Conservation (phyloP, 192 early-diverging fungal genomes). For the Backusella circina region DNA sequence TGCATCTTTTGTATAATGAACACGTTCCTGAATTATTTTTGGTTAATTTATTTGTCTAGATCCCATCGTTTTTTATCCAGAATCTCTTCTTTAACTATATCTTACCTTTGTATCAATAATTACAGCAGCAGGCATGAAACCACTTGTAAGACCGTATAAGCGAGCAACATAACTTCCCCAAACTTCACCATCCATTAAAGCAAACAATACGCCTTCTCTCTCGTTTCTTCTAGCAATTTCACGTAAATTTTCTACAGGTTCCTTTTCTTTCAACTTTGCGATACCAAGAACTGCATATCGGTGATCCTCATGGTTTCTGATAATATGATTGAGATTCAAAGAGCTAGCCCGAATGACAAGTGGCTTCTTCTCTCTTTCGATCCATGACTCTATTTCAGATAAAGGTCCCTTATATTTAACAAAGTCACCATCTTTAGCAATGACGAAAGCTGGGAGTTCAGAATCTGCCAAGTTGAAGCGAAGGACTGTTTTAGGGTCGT, state of each 20-base stretch:
- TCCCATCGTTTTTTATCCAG: background rate
- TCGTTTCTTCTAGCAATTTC: constrained; percentile 19
- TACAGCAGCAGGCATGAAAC: constrained; percentile 9
- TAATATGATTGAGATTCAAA: background rate
- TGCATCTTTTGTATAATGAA: background rate
- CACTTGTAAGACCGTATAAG: constrained; percentile 40
- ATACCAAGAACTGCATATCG: constrained; percentile 57
- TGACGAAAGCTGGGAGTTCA: constrained; percentile 49
- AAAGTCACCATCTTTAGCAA: constrained; percentile 56
- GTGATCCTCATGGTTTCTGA: background rate
- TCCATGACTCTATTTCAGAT: constrained; percentile 48
- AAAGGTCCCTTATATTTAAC: constrained; percentile 8
- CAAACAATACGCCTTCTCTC: constrained; percentile 45
- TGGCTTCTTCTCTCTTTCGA: constrained; percentile 61
- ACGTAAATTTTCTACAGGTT: background rate
- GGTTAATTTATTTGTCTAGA: background rate
- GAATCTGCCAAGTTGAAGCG: constrained; percentile 11
- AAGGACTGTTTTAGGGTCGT: constrained; percentile 25
- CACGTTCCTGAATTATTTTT: background rate
- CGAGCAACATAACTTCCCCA: constrained; percentile 58
- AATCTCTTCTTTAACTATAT: background rate
- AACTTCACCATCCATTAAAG: constrained; percentile 56
- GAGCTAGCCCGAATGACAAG: constrained; percentile 44
- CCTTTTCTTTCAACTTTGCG: constrained; percentile 42
- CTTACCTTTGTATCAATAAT: constrained; percentile 17